Evolutionary conservation across 2,329 filamentous ascomycete genomes (phyloP).

Genomic region (Fusarium stilboides): DNA sequence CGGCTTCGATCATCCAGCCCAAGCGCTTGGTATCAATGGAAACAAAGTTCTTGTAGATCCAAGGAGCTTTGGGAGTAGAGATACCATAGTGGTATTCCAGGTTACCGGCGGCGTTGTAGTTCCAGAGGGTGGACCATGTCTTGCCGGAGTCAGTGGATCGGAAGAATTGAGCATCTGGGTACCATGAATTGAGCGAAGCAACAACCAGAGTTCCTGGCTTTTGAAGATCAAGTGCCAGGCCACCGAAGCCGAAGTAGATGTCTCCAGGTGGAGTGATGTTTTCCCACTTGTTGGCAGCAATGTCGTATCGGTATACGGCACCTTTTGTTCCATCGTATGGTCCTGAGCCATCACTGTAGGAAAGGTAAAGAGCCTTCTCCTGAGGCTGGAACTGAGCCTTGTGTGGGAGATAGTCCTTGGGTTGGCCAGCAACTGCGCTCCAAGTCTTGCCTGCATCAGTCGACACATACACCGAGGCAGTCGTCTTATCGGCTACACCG

Average conservation of each 20-base stretch:
- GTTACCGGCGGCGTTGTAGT: constrained; percentile 63
- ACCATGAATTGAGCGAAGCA: constrained; percentile 72
- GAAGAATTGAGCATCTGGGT: constrained; percentile 70
- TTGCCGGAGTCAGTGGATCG: constrained; percentile 68
- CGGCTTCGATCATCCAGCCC: constrained; percentile 73
- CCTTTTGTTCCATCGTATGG: constrained; percentile 71
- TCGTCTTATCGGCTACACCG: constrained; percentile 67
- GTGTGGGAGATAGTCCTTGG: constrained; percentile 67
- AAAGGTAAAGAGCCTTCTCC: constrained; percentile 69
- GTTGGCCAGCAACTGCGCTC: constrained; percentile 66
- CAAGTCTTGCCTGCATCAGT: constrained; percentile 68
- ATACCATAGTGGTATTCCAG: constrained; percentile 64
- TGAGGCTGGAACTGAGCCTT: constrained; percentile 65
- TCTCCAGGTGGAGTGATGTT: constrained; percentile 70
- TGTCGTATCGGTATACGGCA: constrained; percentile 69
- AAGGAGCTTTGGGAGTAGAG: constrained; percentile 65
- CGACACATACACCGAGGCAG: constrained; percentile 68
- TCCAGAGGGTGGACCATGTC: constrained; percentile 69
- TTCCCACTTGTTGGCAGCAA: constrained; percentile 64
- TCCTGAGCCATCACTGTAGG: constrained; percentile 68
- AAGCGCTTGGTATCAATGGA: constrained; percentile 64
- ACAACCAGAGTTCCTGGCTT: constrained; percentile 71
- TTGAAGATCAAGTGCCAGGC: constrained; percentile 67
- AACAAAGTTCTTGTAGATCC: constrained; percentile 67
- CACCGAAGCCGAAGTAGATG: constrained; percentile 70